These are phyloP conservation scores for Amoebophrya sp. DNA, from an alignment of 169 alveolate genomes.

Conservation along the genomic window DNA sequence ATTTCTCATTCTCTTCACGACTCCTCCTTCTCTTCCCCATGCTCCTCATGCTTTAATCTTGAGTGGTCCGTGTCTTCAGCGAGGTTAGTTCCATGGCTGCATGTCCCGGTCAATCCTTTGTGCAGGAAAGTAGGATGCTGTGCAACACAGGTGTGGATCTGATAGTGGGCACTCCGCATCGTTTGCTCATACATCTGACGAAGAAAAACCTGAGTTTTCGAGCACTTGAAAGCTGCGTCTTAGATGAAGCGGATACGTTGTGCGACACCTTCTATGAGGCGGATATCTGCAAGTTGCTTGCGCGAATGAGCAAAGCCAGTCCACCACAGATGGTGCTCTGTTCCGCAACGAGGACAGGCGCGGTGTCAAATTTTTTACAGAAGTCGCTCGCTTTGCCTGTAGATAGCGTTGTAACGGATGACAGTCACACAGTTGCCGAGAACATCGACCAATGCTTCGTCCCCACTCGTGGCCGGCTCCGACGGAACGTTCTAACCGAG, in stretches of 20 bases:
- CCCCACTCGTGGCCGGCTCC: slow-evolving; percentile 16
- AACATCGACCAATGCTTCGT: neutral
- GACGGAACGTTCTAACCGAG: neutral
- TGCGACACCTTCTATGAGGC: slow-evolving; percentile 57
- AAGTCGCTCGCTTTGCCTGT: neutral
- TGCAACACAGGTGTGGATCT: slow-evolving; percentile 45
- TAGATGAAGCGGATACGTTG: slow-evolving; percentile 53
- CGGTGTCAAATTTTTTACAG: neutral
- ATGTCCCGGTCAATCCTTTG: slow-evolving; percentile 45
- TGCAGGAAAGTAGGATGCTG: slow-evolving; percentile 44
- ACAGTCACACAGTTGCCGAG: neutral
- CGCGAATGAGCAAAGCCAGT: neutral
- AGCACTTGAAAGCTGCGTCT: slow-evolving; percentile 31
- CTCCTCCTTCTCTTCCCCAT: too few species aligned
- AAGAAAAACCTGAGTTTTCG: slow-evolving; percentile 40
- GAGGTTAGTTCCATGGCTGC: slow-evolving; percentile 22
- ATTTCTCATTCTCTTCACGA: too few species aligned
- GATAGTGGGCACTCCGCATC: slow-evolving; percentile 46
- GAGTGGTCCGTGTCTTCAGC: slow-evolving; percentile 26
- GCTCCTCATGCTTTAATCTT: too few species aligned
- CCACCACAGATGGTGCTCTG: neutral
- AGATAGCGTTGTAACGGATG: neutral
- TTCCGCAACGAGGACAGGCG: slow-evolving; percentile 20
- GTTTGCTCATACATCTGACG: slow-evolving; percentile 46
- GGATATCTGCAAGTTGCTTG: slow-evolving; percentile 78